Evolutionary conservation across 768 basidiomycete genomes (phyloP).

Genomic region (Russula foetens): DNA sequence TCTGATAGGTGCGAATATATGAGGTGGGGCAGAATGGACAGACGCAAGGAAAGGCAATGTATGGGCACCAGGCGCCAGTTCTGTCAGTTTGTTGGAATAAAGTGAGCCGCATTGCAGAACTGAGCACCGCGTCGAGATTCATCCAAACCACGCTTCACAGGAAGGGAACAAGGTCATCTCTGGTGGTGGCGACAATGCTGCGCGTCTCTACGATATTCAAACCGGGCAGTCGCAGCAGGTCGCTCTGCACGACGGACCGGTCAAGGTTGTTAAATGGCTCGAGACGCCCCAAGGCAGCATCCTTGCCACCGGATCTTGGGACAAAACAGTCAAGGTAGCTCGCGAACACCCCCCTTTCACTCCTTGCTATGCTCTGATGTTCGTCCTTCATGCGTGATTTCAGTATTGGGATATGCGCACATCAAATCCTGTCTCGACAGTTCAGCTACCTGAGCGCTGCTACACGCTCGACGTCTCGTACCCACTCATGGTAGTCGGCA

Average conservation of each 20-base stretch:
- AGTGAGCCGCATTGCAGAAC: conserved; percentile 40
- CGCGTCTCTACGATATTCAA: conserved; percentile 83
- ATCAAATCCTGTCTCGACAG: conserved; percentile 64
- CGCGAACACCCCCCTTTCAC: neutral
- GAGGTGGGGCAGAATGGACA: conserved; percentile 77
- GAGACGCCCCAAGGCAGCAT: conserved; percentile 69
- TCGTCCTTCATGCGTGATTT: neutral
- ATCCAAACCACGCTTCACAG: conserved; percentile 33
- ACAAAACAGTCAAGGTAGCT: conserved; percentile 87
- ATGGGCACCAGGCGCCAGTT: conserved; percentile 84
- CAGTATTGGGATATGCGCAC: conserved; percentile 92
- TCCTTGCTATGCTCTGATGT: neutral
- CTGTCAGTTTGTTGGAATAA: conserved; percentile 88
- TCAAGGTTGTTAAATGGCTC: conserved; percentile 76
- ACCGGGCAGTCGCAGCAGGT: conserved; percentile 79
- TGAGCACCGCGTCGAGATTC: neutral
- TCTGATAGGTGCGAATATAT: conserved; percentile 75
- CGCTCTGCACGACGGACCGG: conserved; percentile 84
- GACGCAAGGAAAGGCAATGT: conserved; percentile 85
- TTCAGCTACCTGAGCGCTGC: conserved; percentile 83
- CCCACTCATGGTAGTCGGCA: conserved; percentile 85
- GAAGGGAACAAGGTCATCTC: conserved; percentile 89
- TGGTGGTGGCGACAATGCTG: conserved; percentile 91
- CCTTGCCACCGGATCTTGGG: conserved; percentile 93
- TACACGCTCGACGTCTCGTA: conserved; percentile 80